phyloP scores from a whole-genome alignment of 768 basidiomycete genomes.

The Austroboletus eburneus region DNA sequence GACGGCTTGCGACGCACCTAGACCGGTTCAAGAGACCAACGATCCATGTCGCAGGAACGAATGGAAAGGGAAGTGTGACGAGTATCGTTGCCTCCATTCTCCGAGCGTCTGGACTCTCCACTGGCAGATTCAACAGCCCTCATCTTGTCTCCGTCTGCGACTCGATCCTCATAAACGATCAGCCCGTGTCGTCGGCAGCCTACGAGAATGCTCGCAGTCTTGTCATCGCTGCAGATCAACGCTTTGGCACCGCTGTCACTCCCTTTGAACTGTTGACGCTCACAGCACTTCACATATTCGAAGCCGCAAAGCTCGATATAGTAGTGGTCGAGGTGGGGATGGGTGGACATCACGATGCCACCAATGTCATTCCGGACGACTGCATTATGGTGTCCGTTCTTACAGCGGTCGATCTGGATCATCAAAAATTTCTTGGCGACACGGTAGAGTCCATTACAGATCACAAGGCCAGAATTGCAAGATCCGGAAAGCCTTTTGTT shows the following conservation, averaged over 20 bases:
- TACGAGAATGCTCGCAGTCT: conserved; percentile 46
- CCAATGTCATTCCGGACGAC: conserved; percentile 77
- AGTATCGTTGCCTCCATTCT: conserved; percentile 79
- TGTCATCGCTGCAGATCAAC: conserved; percentile 48
- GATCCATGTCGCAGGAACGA: conserved; percentile 90
- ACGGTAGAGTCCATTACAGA: conserved; percentile 68
- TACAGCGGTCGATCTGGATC: conserved; percentile 88
- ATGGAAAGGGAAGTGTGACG: conserved; percentile 95
- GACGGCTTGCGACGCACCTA: conserved; percentile 47
- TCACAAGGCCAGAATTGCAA: conserved; percentile 82
- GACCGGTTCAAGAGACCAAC: conserved; percentile 73
- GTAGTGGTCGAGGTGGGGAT: conserved; percentile 92
- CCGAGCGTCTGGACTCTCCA: conserved; percentile 44
- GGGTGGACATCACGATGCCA: conserved; percentile 91
- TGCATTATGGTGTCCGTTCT: conserved; percentile 74
- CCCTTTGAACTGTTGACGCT: conserved; percentile 85
- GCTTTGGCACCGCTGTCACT: conserved; percentile 47
- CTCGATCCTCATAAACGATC: conserved; percentile 64
- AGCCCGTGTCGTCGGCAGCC: conserved; percentile 41
- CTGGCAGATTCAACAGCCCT: conserved; percentile 90
- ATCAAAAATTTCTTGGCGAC: conserved; percentile 83
- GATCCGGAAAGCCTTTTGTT: conserved; percentile 57
- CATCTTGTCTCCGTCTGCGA: conserved; percentile 80
- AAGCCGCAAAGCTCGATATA: conserved; percentile 65
- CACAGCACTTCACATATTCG: conserved; percentile 75